Evolutionary conservation across 352 stramenopile genomes (phyloP).

Genomic region (Discostella stelligera): DNA sequence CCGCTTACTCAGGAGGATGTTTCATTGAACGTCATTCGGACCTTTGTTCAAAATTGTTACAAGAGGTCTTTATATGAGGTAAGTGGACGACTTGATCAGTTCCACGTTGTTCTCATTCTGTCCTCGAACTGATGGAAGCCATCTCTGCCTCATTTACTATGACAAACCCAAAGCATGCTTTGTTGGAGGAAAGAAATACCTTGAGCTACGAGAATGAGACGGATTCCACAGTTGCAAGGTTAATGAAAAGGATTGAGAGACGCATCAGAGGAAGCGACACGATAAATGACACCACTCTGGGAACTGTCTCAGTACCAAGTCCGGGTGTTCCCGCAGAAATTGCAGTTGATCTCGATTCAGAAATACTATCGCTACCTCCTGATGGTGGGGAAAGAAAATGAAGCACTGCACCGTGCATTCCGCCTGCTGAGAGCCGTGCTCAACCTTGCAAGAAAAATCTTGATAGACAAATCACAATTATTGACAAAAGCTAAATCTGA

Average conservation of each 20-base stretch:
- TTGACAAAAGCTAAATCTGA: background rate
- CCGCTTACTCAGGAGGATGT: constrained; percentile 47
- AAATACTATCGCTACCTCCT: constrained; percentile 18
- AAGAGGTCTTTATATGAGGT: constrained; percentile 46
- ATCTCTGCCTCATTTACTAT: background rate
- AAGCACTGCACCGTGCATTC: background rate
- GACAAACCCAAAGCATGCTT: constrained; percentile 8
- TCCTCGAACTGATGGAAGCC: background rate
- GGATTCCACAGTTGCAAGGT: constrained; percentile 4
- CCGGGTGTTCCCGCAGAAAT: constrained; percentile 41
- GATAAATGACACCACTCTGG: constrained; percentile 25
- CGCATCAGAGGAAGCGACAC: constrained; percentile 1
- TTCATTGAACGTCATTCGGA: constrained; percentile 42
- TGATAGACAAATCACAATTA: background rate
- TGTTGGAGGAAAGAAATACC: constrained; percentile 39
- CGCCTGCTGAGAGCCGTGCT: background rate
- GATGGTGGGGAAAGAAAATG: constrained; percentile 9
- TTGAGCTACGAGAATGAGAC: constrained; percentile 2
- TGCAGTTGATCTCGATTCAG: constrained; percentile 35
- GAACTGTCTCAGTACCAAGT: constrained; percentile 36
- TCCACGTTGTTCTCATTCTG: background rate
- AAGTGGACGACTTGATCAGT: constrained; percentile 2
- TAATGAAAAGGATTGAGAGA: constrained; percentile 19
- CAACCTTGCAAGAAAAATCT: background rate
- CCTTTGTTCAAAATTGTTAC: constrained; percentile 49